Base-by-base conservation (phyloP, 2,329 filamentous ascomycete genomes). In the Grosmannia serpens region DNA sequence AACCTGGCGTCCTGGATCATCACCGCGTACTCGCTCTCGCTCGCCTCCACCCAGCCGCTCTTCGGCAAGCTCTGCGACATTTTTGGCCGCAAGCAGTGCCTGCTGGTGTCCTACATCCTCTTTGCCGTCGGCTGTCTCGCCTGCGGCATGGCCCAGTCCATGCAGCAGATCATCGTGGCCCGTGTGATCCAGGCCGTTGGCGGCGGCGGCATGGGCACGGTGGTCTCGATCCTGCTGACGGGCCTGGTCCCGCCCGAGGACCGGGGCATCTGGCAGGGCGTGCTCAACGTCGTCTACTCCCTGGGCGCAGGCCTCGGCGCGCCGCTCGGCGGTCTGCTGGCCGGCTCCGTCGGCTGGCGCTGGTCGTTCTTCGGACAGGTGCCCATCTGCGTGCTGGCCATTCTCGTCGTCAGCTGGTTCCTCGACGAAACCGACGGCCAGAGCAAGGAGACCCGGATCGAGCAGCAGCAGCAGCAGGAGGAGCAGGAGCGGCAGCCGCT, bases 1-100 rank as follows among this genome's bases (percentile, higher is more conserved):
- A 89, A 87, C 67, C 82, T 81, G 63, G 89, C 87, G 4, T 86
- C 82, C 56, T 91, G 88, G 87, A 86, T 91, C 60, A 86, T 86
- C n/a, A 61, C 59, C 10, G 61, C 79, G 11, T 87, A 91, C 69
- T 87, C 89, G 65, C 75, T 91, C 57, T 88, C 87, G 2, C 71
- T 89, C 57, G 88, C 87, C 3, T 84, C 84, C 33, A 89, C 87
- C 64, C 88, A 91, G 67, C 88, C 87, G 1, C 72, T 90, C 1
- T 89, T 86, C 57, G 65, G 65, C 38, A 65, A 65, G 63, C 59
- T 67, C 24, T 65, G 62, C 53, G 65, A 67, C 58, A 87, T 88
- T 33, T 88, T 88, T 64, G 85, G 86, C 15, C 78, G 86, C 17
- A 88, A 88, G 66, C 65, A 77, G 66, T 83, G 80, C 62, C 73